Conservation (phyloP, 768 basidiomycete genomes). For the Termitomyces sp. region DNA sequence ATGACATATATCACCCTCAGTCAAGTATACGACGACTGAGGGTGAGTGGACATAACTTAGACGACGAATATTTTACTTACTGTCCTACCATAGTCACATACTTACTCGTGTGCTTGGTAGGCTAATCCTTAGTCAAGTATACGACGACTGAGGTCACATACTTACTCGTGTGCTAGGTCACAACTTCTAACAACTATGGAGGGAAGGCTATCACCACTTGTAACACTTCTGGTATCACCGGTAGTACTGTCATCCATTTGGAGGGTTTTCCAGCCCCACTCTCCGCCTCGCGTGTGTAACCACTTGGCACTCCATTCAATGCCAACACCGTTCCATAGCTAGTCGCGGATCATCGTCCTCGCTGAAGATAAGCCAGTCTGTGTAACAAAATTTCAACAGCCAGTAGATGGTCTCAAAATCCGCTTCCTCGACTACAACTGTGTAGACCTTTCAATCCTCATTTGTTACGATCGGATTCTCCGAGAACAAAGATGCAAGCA, state of each 20-base stretch:
- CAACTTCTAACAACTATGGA: no score
- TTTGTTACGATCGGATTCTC: slow-evolving; percentile 38
- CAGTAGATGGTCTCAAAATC: slow-evolving; percentile 77
- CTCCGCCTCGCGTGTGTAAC: slow-evolving; percentile 40
- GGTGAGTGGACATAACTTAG: no score
- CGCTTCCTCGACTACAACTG: slow-evolving; percentile 70
- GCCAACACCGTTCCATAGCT: slow-evolving; percentile 62
- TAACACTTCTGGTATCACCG: slow-evolving; percentile 39
- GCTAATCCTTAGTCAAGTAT: no score
- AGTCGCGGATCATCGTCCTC: slow-evolving; percentile 62
- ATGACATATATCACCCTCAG: no score
- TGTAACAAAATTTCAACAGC: slow-evolving; percentile 72
- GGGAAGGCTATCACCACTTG: slow-evolving; percentile 44
- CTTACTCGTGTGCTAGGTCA: no score
- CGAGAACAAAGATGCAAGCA: slow-evolving; percentile 67
- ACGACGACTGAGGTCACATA: no score
- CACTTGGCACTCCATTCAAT: slow-evolving; percentile 62
- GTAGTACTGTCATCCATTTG: slow-evolving; percentile 29
- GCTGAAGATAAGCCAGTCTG: slow-evolving; percentile 68
- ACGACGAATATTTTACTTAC: no score
- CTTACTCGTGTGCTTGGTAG: no score
- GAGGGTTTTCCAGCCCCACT: slow-evolving; percentile 72
- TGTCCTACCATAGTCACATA: no score
- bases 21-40: no score
- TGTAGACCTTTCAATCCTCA: slow-evolving; percentile 54